Evolutionary conservation across 495 filamentous ascomycete species (phyloP), one percentile per base, ranked within the genome.

Genomic region (Penicillium herquei): DNA sequence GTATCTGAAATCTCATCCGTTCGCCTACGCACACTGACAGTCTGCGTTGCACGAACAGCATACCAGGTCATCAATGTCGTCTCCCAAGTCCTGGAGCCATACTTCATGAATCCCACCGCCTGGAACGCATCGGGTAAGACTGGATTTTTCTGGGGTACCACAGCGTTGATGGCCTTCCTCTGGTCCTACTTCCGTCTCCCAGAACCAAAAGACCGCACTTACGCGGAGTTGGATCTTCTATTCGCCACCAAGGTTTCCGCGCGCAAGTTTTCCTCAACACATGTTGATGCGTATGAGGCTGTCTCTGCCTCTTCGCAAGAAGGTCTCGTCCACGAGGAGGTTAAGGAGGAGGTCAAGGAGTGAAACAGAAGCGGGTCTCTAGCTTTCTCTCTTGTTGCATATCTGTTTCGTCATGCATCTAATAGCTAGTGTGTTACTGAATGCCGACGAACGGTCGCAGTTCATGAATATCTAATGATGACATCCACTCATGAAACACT

Each of bases 111-210:
- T 64, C 83, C 85, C 0, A 80, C 76, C 0, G 86, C 81, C 0
- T 88, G 85, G 83, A 68, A 87, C 58, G 85, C 81, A 76, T 73
- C 77, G 10, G 87, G 85, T 30, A 87, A 82, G 59, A 77, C 84
- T 0, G 86, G 82, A 5, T 89, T 89, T 65, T 87, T 90, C 72
- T 91, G 84, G 85, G 81, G 73, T 14, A 81, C 75, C 0, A 84
- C 82, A 1, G 85, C 82, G 48, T 81, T 86, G 57, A 63, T 81
- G 41, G 85, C 81, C 56, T 79, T 88, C 35, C 55, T 87, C 31
- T 89, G 86, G 74, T 77, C 80, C 0, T 90, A 81, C 69, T 87
- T 88, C 75, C 77, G 87, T 3, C 75, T 90, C 0, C 87, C 87
- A 0, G 87, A 90, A 57, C 81, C 86, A 3, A 73, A 77, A 4